Conservation (phyloP, 306 rosid species). For the Alnus rubra region DNA sequence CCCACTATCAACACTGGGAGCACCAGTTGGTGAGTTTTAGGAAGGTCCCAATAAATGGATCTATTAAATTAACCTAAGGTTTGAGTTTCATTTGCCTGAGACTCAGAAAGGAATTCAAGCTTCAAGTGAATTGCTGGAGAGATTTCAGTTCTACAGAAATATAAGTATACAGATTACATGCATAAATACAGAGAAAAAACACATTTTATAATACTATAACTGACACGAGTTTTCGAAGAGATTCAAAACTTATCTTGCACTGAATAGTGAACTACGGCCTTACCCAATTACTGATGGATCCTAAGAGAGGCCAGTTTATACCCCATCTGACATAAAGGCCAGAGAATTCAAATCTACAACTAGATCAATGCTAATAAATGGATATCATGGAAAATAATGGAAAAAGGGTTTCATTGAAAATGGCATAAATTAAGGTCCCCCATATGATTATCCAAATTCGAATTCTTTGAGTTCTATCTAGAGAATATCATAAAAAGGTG, state of each 20-base stretch:
- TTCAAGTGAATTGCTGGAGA: background rate
- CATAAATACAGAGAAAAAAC: background rate
- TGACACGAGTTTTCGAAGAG: background rate
- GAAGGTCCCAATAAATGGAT: background rate
- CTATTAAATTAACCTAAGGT: background rate
- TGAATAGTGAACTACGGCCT: background rate
- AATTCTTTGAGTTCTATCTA: background rate
- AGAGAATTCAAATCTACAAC: background rate
- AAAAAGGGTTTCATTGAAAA: background rate
- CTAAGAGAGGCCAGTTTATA: background rate
- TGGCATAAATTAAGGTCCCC: background rate
- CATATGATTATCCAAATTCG: background rate
- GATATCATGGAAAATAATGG: background rate
- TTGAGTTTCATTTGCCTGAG: background rate
- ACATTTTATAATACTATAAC: background rate
- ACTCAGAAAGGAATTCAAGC: background rate
- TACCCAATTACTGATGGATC: background rate
- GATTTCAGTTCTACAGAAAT: background rate
- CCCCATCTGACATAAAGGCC: background rate
- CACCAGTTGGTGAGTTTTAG: background rate
- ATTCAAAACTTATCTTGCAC: background rate
- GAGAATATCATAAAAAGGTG: background rate
- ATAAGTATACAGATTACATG: background rate
- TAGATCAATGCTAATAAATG: background rate
- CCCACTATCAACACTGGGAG: background rate